A percentile compares a stretch with the other conserved stretches of the same genome.
These are phyloP conservation scores for Aegle marmelos DNA, from an alignment of 345 rosid species.

Conservation along the genomic window DNA sequence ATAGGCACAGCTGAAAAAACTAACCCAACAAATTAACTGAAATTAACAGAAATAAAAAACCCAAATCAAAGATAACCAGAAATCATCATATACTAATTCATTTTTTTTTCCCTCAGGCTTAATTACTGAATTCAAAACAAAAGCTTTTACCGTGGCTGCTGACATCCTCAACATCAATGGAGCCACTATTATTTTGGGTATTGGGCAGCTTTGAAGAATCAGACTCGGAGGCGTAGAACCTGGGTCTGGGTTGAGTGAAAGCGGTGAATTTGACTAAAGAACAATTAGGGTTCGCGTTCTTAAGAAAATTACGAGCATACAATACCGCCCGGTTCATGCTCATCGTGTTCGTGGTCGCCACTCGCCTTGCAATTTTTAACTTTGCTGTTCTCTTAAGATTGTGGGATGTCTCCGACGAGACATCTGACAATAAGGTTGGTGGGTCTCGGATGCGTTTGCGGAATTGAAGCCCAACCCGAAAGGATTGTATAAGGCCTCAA, in stretches of 20 bases:
- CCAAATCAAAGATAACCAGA: no score
- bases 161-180: conserved; percentile 21
- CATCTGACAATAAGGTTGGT: no score
- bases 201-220: conserved; percentile 6
- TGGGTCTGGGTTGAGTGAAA: conserved; percentile 14
- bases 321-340: conserved; percentile 35
- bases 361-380: background rate
- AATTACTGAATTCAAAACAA: no score
- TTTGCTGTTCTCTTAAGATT: no score
- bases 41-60: background rate
- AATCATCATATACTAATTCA: background rate
- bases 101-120: no score
- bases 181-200: conserved; percentile 9
- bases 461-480: no score
- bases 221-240: conserved; percentile 36
- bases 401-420: no score
- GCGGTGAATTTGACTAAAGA: background rate
- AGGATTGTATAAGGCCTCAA: no score
- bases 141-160: conserved; percentile 39
- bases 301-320: conserved; percentile 13
- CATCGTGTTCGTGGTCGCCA: conserved; percentile 18
- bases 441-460: no score
- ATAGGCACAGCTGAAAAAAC: no score
- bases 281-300: conserved; percentile 8
- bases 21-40: conserved; percentile 22